Base-by-base conservation (phyloP, 306 rosid genomes). In the Cicer arietinum region DNA sequence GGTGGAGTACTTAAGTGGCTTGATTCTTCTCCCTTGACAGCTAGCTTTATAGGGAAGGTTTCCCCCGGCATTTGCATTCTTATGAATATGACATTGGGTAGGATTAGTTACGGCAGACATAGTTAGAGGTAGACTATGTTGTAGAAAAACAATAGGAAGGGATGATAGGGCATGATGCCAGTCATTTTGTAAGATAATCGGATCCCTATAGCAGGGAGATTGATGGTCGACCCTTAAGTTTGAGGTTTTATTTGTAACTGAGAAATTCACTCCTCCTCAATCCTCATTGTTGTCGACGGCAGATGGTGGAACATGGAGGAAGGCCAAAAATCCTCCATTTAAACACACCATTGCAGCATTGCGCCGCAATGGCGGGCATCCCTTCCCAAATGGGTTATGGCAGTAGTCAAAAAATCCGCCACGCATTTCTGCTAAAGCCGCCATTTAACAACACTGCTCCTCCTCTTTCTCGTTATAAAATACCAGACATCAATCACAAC, bases 401-500 rank as follows among this genome's bases (percentile, higher is more conserved):
- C 37, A 30, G 37, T 30, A 30, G 37, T 30, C 37, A 30, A 30
- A 30, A 30, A 30, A 30, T 30, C 37, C 37, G 37, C 37, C 37
- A 30, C 6, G 6, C 37, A 3, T 3, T 30, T 30, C 37, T 6
- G 0, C 37, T 4, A 30, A 30, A 1, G 37, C 37, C 37, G 37
- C 37, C 37, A 30, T 30, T 30, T 30, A 30, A 30, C 37, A 30
- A 30, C 37, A 30, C 37, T 30, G 37, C 37, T 45, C 10, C 46
- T 61, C 67, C 7, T n/a, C 22, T 61, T 61, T 61, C 22, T 37
- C n/a, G 67, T 61, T 35, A 61, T 61, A 61, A 61, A 61, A 37
- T 1, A n/a, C 7, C 6, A 37, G 20, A 20, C 46, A 44, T 37
- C 46, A 44, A 61, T 61, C 67, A 61, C 45, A 35, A 18, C 45